Evolutionary conservation across 176 grass and related monocot genomes (phyloP), one percentile per base, ranked within the genome.

Genomic region (Lolium rigidum): DNA sequence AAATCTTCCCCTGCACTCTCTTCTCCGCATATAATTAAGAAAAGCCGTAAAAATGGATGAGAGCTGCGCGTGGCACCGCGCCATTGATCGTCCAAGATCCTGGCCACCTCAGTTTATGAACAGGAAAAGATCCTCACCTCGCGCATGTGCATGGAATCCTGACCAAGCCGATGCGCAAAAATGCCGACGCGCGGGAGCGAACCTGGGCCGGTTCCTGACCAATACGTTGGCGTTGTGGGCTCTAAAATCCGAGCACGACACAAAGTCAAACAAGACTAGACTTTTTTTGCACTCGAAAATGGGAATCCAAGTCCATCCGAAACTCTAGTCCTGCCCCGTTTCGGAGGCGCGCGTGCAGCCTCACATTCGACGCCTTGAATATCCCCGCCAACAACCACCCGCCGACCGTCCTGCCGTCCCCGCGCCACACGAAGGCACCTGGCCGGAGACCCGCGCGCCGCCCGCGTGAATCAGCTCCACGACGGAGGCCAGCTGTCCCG

Each of bases 401-500:
- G 13, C 4, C 15, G 5, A 55, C 51, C 15, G 13, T 25, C 28
- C 52, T 10, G 1, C 7, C 41, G 41, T 7, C 41, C 31, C 31
- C 31, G 31, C 25, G 35, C 55, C 85, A 81, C 57, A 74, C 15
- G 85, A 43, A 3, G 4, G 28, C 57, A 35, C 31, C 31, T 35
- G 31, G 31, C 31, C 31, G 31, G 31, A 35, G 31, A 35, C 31
- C 31, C 31, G 31, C 1, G 31, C 31, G 31, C 18, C 16, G 17
- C 18, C 37, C 25, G 74, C 73, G 3, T 15, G 41, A 65, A 17
- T 31, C 11, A 35, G 20, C 31, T 18, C n/a, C 14, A 61, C 44
- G 22, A 66, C 49, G 60, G 22, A 65, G 60, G 4, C 22, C 60
- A 66, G 49, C 74, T 84, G 82, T 79, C 76, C 3, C 76, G 0